Evolutionary conservation across 176 grass and related monocot species (phyloP).

Genomic region (Bromus sterilis): DNA sequence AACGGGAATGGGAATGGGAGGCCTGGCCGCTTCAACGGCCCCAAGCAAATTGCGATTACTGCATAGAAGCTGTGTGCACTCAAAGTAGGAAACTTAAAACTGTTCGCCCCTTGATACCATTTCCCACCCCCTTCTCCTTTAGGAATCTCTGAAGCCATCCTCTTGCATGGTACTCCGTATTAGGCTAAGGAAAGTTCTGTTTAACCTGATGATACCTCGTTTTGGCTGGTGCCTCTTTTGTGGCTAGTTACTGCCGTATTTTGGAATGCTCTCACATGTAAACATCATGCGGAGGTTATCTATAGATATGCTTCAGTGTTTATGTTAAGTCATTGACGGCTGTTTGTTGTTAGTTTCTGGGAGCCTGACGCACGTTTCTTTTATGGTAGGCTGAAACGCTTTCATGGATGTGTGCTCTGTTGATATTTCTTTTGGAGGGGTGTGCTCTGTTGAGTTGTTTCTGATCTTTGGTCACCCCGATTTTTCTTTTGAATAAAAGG

Average conservation of each 20-base stretch:
- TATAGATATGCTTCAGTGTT: neutral
- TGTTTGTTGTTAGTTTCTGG: neutral
- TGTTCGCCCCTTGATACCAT: neutral
- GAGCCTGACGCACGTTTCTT: no score
- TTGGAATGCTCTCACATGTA: neutral
- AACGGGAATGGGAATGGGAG: neutral
- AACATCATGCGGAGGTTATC: neutral
- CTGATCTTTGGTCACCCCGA: neutral
- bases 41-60: constrained; percentile 1
- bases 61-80: constrained; percentile 12
- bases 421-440: neutral
- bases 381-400: neutral
- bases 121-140: neutral
- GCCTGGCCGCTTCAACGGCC: constrained; percentile 12
- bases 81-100: neutral
- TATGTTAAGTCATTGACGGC: neutral
- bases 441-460: neutral
- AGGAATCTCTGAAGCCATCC: neutral
- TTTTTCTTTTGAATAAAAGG: no score
- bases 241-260: neutral
- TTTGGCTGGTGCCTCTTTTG: neutral
- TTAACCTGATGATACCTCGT: neutral
- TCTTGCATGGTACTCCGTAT: neutral
- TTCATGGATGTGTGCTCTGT: neutral
- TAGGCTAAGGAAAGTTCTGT: neutral